Conservation (phyloP, 73 alveolate species). For the Tetrahymena elliotti region DNA sequence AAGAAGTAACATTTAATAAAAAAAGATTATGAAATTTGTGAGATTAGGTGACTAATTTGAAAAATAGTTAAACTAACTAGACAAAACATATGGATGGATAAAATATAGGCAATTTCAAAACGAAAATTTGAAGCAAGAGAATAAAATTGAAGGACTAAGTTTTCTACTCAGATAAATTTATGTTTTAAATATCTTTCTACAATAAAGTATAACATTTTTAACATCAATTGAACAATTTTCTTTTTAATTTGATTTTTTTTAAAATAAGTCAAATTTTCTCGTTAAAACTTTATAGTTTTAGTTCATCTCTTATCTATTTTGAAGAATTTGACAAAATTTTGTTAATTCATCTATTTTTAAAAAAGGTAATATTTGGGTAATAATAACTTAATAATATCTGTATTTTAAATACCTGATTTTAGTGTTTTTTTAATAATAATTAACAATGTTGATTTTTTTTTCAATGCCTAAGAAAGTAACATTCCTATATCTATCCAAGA, state of each 20-base stretch:
- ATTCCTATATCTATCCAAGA: not conserved
- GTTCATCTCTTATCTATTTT: not conserved
- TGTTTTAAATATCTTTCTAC: no score
- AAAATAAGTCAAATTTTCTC: not conserved
- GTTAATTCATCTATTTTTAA: not conserved
- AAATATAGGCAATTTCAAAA: not conserved
- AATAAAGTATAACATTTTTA: no score
- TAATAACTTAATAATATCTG: not conserved
- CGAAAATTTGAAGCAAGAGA: not conserved
- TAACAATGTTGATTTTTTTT: not conserved
- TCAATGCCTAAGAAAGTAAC: not conserved
- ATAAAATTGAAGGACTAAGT: not conserved
- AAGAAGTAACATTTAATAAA: not conserved
- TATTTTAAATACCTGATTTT: no score
- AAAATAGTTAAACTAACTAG: not conserved
- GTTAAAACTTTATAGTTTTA: no score
- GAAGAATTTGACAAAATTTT: no score
- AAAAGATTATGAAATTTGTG: not conserved
- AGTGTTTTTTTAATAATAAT: not conserved
- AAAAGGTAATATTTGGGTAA: not conserved
- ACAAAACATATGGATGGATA: not conserved
- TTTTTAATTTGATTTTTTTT: no score
- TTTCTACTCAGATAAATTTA: not conserved
- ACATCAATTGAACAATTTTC: no score
- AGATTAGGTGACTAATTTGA: not conserved